A percentile compares a stretch with the other conserved stretches of the same genome.
These are phyloP conservation scores for Mortierella claussenii DNA, from an alignment of 192 early-diverging fungal genomes.

Conservation along the genomic window DNA sequence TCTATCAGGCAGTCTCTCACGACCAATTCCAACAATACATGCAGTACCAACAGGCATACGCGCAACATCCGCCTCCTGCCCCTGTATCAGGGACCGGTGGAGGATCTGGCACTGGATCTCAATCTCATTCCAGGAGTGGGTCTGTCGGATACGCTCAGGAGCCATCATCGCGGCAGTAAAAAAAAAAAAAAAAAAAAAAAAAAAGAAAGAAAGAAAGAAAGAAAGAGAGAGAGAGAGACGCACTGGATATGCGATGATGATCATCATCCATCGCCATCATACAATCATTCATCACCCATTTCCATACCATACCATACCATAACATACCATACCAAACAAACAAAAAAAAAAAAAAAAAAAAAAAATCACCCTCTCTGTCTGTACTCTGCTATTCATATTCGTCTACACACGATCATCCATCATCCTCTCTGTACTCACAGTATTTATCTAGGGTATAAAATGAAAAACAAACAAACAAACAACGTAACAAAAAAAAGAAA, in stretches of 20 bases:
- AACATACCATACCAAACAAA: too few relatives aligned
- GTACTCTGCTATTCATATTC: too few relatives aligned
- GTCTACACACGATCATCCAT: too few relatives aligned
- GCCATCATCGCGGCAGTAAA: conserved; percentile 15
- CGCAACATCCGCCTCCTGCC: conserved; percentile 27
- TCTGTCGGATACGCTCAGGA: conserved; percentile 27
- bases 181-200: background rate
- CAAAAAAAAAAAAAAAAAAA: too few relatives aligned
- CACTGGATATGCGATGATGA: too few relatives aligned
- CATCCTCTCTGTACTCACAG: too few relatives aligned
- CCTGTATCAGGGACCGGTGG: conserved; percentile 8
- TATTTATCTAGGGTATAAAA: too few relatives aligned
- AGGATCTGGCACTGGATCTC: conserved; percentile 1
- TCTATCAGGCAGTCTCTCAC: conserved; percentile 44
- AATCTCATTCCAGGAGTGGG: conserved; percentile 13
- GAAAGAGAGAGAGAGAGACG: too few relatives aligned
- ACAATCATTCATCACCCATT: too few relatives aligned
- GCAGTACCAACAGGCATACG: conserved; percentile 46
- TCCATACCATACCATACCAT: too few relatives aligned
- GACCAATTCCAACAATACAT: conserved; percentile 52
- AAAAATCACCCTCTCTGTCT: too few relatives aligned
- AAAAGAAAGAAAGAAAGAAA: background rate
- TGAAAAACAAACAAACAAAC: background rate
- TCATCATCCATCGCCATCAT: too few relatives aligned
- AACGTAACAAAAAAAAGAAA: background rate